A percentile compares a stretch with the other conserved stretches of the same genome.
Evolutionary conservation across 2,329 filamentous ascomycete genomes (phyloP).

Genomic region (Aspergillus sp.): DNA sequence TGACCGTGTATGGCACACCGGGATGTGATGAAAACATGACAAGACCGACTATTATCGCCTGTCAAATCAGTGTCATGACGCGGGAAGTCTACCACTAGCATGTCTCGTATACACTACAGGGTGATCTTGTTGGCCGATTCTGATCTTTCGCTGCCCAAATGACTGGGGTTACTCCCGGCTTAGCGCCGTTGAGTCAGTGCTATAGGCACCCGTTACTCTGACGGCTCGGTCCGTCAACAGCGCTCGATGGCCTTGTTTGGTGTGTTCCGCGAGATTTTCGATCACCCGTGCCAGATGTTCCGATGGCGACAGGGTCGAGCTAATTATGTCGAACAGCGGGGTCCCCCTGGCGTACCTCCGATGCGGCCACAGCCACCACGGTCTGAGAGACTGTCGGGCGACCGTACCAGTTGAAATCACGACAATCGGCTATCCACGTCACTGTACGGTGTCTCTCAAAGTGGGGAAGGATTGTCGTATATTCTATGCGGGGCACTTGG

Average conservation of each 20-base stretch:
- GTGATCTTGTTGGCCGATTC: conserved; percentile 16
- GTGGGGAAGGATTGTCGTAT: conserved; percentile 19
- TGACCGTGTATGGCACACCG: conserved; percentile 5
- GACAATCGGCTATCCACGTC: conserved; percentile 32
- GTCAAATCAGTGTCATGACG: background rate
- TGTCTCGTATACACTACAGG: conserved; percentile 3
- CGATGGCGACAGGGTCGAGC: conserved; percentile 10
- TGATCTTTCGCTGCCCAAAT: conserved; percentile 28
- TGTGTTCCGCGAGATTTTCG: conserved; percentile 11
- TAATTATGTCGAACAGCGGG: conserved; percentile 8
- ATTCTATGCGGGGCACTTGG: conserved; percentile 25
- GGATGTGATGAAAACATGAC: conserved; percentile 2
- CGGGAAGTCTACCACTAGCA: conserved; percentile 4
- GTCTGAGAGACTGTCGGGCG: conserved; percentile 23
- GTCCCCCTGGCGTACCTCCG: conserved; percentile 15
- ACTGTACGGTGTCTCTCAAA: conserved; percentile 21
- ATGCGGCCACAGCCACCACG: conserved; percentile 25
- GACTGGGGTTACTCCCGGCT: conserved; percentile 17
- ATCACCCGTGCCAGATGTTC: conserved; percentile 13
- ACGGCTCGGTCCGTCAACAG: conserved; percentile 28
- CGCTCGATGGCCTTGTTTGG: conserved; percentile 12
- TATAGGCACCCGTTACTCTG: conserved; percentile 15
- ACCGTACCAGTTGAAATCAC: conserved; percentile 25
- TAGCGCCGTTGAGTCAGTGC: conserved; percentile 17
- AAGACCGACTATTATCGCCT: conserved; percentile 4